Base-by-base conservation (phyloP, 2,329 filamentous ascomycete genomes). In the Venturia carpophila region DNA sequence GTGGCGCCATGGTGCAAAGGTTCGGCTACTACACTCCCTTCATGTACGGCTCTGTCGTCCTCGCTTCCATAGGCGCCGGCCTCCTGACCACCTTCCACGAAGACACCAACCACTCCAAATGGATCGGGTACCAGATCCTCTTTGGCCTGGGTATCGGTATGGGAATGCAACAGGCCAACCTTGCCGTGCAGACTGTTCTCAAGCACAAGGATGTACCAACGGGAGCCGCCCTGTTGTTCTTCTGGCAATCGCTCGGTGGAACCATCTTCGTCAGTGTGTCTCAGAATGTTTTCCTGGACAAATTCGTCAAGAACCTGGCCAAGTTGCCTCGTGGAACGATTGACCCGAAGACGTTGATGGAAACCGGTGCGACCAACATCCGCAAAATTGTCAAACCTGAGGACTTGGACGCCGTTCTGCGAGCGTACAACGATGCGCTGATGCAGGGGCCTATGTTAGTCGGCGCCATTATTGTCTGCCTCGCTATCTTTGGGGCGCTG, bases 101-200 rank as follows among this genome's bases (percentile, higher is more conserved):
- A 17, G 60, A 67, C 30, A 67, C 68, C 13, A 56, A 58, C 15
- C 43, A 68, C 34, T 37, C 45, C 37, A 43, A 72, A 37, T 78
- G 76, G 76, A 75, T 77, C 58, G 75, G 75, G 3, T 78, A 77
- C 66, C 76, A 78, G 60, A 68, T 77, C 47, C 45, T 71, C 10
- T 63, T 67, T 15, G 70, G 70, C 13, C 52, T 74, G 17, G 70
- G 70, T n/a, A 60, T 68, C n/a, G 70, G 70, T 5, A n/a, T 66
- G 24, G 67, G 67, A 47, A 66, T 71, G 21, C 68, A 69, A 45
- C 63, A 68, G 19, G 56, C 70, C 21, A 61, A 67, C 41, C 68
- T 71, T 47, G 65, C 64, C 0, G 65, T 65, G 19, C 68, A 69
- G 37, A 66, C 63, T 7, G 63, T 66, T 5, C 64, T 69, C 37